Conservation (phyloP, 768 basidiomycete species). For the Auricularia auricula-judae region DNA sequence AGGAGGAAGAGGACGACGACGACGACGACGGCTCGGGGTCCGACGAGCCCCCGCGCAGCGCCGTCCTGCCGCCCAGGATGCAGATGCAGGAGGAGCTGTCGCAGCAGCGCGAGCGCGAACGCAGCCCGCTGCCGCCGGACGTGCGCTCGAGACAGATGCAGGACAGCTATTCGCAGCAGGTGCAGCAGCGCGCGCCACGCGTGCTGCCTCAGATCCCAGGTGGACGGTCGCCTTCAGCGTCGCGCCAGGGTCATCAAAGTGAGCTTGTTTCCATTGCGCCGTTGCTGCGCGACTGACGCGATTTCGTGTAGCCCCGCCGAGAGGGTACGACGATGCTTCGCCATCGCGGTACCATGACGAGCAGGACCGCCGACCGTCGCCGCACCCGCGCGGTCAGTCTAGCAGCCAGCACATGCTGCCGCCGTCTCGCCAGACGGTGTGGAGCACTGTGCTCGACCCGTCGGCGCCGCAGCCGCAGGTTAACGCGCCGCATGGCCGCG, state of each 20-base stretch:
- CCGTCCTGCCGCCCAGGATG: background rate
- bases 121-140: slow-evolving; percentile 4
- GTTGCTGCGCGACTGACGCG: background rate
- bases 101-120: background rate
- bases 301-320: slow-evolving; percentile 31
- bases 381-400: slow-evolving; percentile 42
- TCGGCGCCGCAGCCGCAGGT: slow-evolving; percentile 26
- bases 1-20: slow-evolving; percentile 54
- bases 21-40: slow-evolving; percentile 11
- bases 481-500: slow-evolving; percentile 23
- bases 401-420: slow-evolving; percentile 39
- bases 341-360: slow-evolving; percentile 41
- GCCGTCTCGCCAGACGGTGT: slow-evolving; percentile 58
- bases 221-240: background rate
- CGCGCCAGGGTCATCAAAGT: slow-evolving; percentile 19
- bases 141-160: background rate
- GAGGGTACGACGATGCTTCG: slow-evolving; percentile 31
- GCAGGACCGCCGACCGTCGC: slow-evolving; percentile 19
- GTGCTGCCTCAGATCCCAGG: slow-evolving; percentile 44
- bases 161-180: slow-evolving; percentile 18
- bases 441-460: slow-evolving; percentile 83
- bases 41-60: background rate
- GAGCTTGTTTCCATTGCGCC: slow-evolving; percentile 20
- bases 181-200: slow-evolving; percentile 47
- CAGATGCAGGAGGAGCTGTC: background rate